Evolutionary conservation across 768 basidiomycete species (phyloP).

Genomic region (Sarcodon sp.): DNA sequence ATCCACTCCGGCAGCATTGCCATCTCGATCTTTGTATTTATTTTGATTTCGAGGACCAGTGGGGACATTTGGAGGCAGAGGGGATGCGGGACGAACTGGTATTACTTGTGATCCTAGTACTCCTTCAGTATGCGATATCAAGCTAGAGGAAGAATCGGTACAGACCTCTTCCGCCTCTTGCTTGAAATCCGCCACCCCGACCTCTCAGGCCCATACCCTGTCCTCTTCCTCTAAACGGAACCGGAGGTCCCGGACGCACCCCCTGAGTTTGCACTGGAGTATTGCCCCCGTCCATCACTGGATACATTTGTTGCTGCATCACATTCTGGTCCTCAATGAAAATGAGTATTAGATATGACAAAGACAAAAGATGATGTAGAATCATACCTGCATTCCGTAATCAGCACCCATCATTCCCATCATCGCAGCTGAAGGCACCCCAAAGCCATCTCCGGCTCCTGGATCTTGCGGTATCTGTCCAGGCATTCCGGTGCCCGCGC

Average conservation of each 20-base stretch:
- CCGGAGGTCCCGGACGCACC: slow-evolving; percentile 18
- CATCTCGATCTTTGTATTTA: slow-evolving; percentile 84
- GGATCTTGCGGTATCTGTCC: slow-evolving; percentile 4
- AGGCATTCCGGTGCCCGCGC: not conserved
- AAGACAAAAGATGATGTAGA: not conserved
- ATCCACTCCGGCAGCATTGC: slow-evolving; percentile 75
- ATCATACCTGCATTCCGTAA: slow-evolving; percentile 62
- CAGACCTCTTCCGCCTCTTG: slow-evolving; percentile 30
- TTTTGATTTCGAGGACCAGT: slow-evolving; percentile 83
- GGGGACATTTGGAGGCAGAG: slow-evolving; percentile 76
- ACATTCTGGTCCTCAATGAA: slow-evolving; percentile 37
- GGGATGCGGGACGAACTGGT: slow-evolving; percentile 69
- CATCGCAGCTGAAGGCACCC: slow-evolving; percentile 10
- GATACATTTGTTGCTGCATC: slow-evolving; percentile 62
- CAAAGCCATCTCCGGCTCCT: slow-evolving; percentile 6
- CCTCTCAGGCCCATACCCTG: slow-evolving; percentile 26
- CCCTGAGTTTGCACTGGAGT: slow-evolving; percentile 27
- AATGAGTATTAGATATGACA: slow-evolving; percentile 1
- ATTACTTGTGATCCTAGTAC: slow-evolving; percentile 18
- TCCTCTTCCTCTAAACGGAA: slow-evolving; percentile 29
- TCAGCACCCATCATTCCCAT: slow-evolving; percentile 43
- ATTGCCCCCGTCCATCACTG: slow-evolving; percentile 41
- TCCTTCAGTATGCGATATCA: not conserved
- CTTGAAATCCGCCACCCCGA: slow-evolving; percentile 24
- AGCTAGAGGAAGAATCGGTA: slow-evolving; percentile 3